These are phyloP conservation scores for Picochlorum sp. DNA, from an alignment of 139 green algal genomes.

Conservation along the genomic window DNA sequence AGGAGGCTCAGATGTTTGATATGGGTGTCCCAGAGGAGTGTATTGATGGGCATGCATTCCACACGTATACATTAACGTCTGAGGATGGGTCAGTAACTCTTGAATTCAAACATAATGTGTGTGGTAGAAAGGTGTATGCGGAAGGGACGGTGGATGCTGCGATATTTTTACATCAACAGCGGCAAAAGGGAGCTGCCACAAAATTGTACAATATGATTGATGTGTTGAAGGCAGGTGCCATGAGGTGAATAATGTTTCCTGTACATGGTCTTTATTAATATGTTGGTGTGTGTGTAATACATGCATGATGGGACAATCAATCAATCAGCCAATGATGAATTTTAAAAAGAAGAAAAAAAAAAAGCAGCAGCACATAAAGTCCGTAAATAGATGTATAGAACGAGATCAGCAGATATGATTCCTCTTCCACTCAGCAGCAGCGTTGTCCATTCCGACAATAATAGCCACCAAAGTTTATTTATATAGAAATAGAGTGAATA, in stretches of 20 bases:
- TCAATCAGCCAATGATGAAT: too few relatives aligned
- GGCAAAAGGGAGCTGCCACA: constrained; percentile 45
- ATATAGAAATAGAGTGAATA: too few relatives aligned
- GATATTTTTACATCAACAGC: constrained; percentile 73
- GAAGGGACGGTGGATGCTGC: constrained; percentile 93
- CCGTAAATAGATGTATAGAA: too few relatives aligned
- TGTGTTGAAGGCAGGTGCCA: constrained; percentile 81
- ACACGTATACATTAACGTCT: constrained; percentile 91
- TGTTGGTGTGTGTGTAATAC: too few relatives aligned
- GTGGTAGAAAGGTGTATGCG: constrained; percentile 83
- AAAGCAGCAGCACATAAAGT: too few relatives aligned
- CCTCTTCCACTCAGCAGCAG: too few relatives aligned
- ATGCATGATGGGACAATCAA: too few relatives aligned
- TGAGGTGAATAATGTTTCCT: constrained; percentile 52
- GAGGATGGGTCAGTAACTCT: constrained; percentile 74
- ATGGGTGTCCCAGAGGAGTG: constrained; percentile 62
- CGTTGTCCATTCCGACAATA: too few relatives aligned
- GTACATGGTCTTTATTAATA: not conserved
- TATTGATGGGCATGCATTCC: constrained; percentile 83
- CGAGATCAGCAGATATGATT: too few relatives aligned
- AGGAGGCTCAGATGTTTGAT: constrained; percentile 43
- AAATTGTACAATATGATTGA: constrained; percentile 98
- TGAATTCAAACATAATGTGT: constrained; percentile 98
- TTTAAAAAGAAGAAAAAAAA: too few relatives aligned
- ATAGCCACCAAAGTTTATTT: too few relatives aligned